Evolutionary conservation across 75 land plant genomes (phyloP).

Genomic region (Azolla pinnata): DNA sequence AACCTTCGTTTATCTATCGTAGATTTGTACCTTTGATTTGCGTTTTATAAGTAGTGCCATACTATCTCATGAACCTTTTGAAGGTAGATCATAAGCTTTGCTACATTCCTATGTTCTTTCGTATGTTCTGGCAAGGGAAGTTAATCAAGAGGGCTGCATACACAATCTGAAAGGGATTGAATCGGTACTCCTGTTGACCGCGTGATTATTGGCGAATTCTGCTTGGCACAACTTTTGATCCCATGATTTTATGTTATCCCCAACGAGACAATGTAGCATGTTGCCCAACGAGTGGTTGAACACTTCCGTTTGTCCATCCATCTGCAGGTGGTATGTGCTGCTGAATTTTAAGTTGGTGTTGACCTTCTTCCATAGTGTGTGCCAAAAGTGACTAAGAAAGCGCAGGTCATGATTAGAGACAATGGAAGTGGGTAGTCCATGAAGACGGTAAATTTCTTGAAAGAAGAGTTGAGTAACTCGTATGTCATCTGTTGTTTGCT

Average conservation of each 20-base stretch:
- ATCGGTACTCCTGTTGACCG: constrained; percentile 3
- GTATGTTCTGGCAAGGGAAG: not conserved
- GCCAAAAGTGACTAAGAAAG: constrained; percentile 6
- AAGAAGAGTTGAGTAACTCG: constrained; percentile 4
- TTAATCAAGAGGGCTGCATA: not conserved
- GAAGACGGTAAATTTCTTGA: constrained; percentile 6
- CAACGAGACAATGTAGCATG: not conserved
- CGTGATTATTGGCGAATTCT: constrained; percentile 11
- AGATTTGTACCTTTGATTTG: not conserved
- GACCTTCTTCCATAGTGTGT: not conserved
- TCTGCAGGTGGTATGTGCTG: not conserved
- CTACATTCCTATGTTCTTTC: not conserved
- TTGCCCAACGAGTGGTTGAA: not conserved
- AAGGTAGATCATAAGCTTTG: not conserved
- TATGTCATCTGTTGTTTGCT: not conserved
- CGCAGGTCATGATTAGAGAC: constrained; percentile 3
- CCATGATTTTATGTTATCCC: not conserved
- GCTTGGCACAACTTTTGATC: not conserved
- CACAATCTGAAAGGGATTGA: not conserved
- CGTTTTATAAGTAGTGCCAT: not conserved
- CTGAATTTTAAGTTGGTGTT: not conserved
- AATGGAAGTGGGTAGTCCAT: constrained; percentile 7
- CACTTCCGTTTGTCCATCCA: not conserved
- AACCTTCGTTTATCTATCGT: not conserved
- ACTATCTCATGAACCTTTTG: not conserved